Base-by-base conservation (phyloP, 371 early-diverging fungal species). In the Conidiobolus incongruus region DNA sequence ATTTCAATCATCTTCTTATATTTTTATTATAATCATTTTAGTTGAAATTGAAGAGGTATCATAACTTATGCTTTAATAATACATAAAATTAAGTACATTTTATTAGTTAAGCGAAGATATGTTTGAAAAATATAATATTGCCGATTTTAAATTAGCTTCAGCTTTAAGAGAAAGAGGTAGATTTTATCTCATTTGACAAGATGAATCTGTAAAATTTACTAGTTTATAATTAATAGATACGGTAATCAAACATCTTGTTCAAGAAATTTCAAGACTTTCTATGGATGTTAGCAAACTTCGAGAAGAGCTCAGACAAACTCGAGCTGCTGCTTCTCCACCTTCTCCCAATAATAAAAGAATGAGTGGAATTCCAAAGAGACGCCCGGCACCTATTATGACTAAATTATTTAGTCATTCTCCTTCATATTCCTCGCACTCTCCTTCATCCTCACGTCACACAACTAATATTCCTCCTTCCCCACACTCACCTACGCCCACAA, bases 111-210 rank as follows among this genome's bases (percentile, higher is more conserved):
- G 13, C 19, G 33, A 43, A 35, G 43, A 50, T 41, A 47, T 50
- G 33, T 42, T 31, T 29, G 35, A 30, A 26, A 35, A 22, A 16
- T 46, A 50, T 35, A 37, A 43, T 6, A 24, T 50, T 53, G 57
- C 64, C 6, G 68, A 71, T 49, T 56, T 63, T 38, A 68, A 66
- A 50, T 55, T 71, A 24, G 66, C 64, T 45, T 55, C 60, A 13
- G 66, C 67, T 22, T 64, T 71, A 52, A 66, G 66, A 45, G 68
- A 71, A 47, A 45, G 67, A 60, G 66, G 71, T 70, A 54, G 19
- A n/a, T n/a, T n/a, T n/a, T n/a, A n/a, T n/a, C n/a, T n/a, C n/a
- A n/a, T n/a, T n/a, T n/a, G n/a, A n/a, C n/a, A n/a, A n/a, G n/a
- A n/a, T n/a, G n/a, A n/a, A n/a, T n/a, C n/a, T n/a, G n/a, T n/a